These are phyloP conservation scores for Raffaelea deltoideospora DNA, from an alignment of 2,329 filamentous ascomycete species.

Conservation along the genomic window DNA sequence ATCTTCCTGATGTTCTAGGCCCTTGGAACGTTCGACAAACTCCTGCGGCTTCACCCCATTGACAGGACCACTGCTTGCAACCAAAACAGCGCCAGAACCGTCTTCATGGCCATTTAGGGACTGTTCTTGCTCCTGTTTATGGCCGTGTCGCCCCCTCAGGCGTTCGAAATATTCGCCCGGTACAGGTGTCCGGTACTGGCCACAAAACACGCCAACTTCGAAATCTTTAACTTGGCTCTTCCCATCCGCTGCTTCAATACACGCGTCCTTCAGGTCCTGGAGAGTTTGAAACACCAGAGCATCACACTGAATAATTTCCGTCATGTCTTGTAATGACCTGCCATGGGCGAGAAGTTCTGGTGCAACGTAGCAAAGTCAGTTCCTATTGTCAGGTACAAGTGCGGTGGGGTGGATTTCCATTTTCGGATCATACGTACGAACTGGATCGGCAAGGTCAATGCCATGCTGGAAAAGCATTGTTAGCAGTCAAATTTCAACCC, in stretches of 20 bases:
- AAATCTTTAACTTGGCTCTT: conserved; percentile 39
- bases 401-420: background rate
- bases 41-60: conserved; percentile 22
- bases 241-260: conserved; percentile 49
- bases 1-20: conserved; percentile 5
- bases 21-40: background rate
- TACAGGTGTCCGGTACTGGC: conserved; percentile 71
- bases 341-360: conserved; percentile 10
- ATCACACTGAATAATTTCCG: conserved; percentile 26
- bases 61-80: conserved; percentile 32
- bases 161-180: conserved; percentile 70
- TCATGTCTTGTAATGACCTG: conserved; percentile 24
- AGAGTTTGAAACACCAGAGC: conserved; percentile 46
- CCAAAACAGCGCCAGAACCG: conserved; percentile 3
- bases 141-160: conserved; percentile 45
- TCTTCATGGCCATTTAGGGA: background rate
- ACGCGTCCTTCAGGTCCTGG: conserved; percentile 65
- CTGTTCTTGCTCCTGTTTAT: conserved; percentile 30
- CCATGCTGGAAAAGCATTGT: conserved; percentile 15
- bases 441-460: conserved; percentile 28
- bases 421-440: background rate
- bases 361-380: background rate
- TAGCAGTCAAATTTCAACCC: background rate
- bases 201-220: conserved; percentile 85
- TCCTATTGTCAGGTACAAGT: background rate